A percentile compares a stretch with the other conserved stretches of the same genome.
Evolutionary conservation across 805 yeast species (phyloP).

Genomic region (Metschnikowia henanensis): DNA sequence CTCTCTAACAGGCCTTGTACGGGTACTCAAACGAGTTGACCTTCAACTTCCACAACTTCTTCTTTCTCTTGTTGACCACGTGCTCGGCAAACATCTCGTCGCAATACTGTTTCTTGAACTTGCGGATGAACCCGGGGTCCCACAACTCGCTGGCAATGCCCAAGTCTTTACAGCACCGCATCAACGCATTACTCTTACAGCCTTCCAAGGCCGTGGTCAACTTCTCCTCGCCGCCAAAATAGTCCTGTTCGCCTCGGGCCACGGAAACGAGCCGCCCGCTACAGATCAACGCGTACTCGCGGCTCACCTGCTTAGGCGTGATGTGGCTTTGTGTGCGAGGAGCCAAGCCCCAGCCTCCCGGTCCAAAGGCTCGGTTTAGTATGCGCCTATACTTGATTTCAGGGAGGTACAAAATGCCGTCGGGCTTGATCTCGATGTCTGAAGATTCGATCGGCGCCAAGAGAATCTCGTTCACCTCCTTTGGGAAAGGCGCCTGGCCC

Average conservation of each 20-base stretch:
- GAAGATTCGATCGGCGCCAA: conserved; percentile 59
- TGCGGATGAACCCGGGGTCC: conserved; percentile 86
- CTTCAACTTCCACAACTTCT: conserved; percentile 85
- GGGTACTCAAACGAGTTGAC: conserved; percentile 85
- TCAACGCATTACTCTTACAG: conserved; percentile 91
- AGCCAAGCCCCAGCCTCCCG: conserved; percentile 98
- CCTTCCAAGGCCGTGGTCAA: conserved; percentile 97
- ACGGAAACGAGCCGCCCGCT: conserved; percentile 87
- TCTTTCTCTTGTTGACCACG: conserved; percentile 76
- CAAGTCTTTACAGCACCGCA: conserved; percentile 97
- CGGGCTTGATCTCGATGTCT: conserved; percentile 94
- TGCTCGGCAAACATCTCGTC: conserved; percentile 87
- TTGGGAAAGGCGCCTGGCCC: conserved; percentile 74
- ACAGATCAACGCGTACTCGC: conserved; percentile 88
- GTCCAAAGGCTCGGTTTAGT: conserved; percentile 89
- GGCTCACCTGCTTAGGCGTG: conserved; percentile 70
- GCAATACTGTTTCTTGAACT: conserved; percentile 50
- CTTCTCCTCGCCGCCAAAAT: conserved; percentile 76
- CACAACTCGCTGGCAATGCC: conserved; percentile 97
- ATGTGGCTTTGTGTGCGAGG: conserved; percentile 86
- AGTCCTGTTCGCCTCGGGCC: conserved; percentile 95
- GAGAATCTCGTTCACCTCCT: conserved; percentile 58
- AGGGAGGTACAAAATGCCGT: conserved; percentile 87
- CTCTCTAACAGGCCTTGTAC: conserved; percentile 45
- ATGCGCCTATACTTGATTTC: conserved; percentile 94